phyloP scores from a whole-genome alignment of 768 basidiomycete species.

The Hysterangium stoloniferum region DNA sequence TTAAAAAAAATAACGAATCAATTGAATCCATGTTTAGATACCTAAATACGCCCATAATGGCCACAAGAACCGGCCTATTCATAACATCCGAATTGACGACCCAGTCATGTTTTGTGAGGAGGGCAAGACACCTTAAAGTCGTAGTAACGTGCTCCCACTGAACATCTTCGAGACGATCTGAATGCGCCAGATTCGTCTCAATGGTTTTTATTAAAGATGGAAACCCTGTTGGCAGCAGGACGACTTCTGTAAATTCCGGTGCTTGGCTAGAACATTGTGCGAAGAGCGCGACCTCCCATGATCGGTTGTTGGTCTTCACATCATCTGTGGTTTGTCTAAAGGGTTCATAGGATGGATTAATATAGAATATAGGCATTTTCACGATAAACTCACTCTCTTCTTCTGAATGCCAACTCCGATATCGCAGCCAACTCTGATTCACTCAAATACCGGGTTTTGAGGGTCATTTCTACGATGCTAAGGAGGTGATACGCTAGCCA shows the following conservation, averaged over 20 bases:
- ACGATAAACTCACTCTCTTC: constrained; percentile 1
- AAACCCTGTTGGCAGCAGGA: not conserved
- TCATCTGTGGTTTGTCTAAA: not conserved
- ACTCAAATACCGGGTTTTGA: not conserved
- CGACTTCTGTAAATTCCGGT: not conserved
- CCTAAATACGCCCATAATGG: constrained; percentile 5
- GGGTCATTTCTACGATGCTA: constrained; percentile 5
- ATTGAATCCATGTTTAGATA: too few species aligned
- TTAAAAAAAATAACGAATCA: too few species aligned
- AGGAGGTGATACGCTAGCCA: not conserved
- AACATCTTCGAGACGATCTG: not conserved
- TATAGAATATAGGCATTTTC: not conserved
- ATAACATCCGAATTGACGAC: too few species aligned
- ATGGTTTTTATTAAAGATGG: not conserved
- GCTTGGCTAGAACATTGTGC: not conserved
- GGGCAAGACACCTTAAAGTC: not conserved
- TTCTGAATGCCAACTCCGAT: not conserved
- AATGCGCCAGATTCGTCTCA: not conserved
- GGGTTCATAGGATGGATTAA: not conserved
- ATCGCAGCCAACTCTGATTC: not conserved
- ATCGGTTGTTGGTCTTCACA: not conserved
- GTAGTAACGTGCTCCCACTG: constrained; percentile 3
- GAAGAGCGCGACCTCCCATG: constrained; percentile 10
- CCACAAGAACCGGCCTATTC: not conserved
- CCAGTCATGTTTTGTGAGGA: constrained; percentile 1